A percentile compares a stretch with the other conserved stretches of the same genome.
Conservation (phyloP, 208 protist species). For the Crithidia mellificae region DNA sequence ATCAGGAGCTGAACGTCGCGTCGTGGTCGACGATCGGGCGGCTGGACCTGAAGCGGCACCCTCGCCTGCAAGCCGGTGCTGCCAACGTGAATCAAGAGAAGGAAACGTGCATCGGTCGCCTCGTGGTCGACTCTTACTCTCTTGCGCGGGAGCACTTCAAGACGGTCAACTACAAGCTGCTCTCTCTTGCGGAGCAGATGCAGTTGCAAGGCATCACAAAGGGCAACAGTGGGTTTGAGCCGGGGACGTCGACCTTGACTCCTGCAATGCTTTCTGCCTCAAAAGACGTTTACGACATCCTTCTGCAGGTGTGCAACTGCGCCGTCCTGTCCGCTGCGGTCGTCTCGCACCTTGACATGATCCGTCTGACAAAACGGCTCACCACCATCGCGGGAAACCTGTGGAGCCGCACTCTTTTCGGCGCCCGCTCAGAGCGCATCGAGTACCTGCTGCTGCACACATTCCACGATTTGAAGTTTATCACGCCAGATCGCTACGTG, state of each 20-base stretch:
- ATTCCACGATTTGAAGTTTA: constrained; percentile 94
- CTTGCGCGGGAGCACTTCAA: constrained; percentile 93
- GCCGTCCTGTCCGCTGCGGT: constrained; percentile 84
- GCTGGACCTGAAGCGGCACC: constrained; percentile 81
- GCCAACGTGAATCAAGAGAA: constrained; percentile 64
- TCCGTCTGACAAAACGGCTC: constrained; percentile 98
- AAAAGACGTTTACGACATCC: constrained; percentile 58
- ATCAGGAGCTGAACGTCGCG: constrained; percentile 83
- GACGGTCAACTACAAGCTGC: constrained; percentile 89
- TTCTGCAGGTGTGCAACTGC: constrained; percentile 76
- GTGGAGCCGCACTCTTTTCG: constrained; percentile 95
- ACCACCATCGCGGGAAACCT: constrained; percentile 96
- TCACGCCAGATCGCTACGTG: constrained; percentile 94
- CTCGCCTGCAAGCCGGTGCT: constrained; percentile 40
- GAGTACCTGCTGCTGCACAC: constrained; percentile 99
- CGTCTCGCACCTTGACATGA: constrained; percentile 92
- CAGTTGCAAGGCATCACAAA: constrained; percentile 65
- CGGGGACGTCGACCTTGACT: constrained; percentile 55
- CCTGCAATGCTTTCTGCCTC: constrained; percentile 44
- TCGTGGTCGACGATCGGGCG: constrained; percentile 93
- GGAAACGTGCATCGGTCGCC: constrained; percentile 89
- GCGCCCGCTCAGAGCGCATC: constrained; percentile 96
- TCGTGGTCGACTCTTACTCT: constrained; percentile 96
- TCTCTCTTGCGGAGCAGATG: constrained; percentile 76
- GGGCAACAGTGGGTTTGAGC: constrained; percentile 61